A percentile compares a stretch with the other conserved stretches of the same genome.
Conservation (phyloP, 169 alveolate genomes). For the Perkinsus olseni region DNA sequence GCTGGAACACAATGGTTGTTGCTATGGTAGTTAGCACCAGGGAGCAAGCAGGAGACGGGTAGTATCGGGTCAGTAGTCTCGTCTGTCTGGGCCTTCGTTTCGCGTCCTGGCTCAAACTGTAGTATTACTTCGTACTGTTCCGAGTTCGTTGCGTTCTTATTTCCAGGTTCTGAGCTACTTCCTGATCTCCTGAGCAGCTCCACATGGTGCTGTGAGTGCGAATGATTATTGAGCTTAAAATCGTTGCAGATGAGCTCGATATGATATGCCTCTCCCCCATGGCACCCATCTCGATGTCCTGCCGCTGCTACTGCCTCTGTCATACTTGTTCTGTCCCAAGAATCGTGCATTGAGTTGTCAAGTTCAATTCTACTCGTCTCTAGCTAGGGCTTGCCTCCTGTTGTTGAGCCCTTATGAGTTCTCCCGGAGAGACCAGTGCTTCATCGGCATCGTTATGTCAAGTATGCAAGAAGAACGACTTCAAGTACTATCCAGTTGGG, state of each 20-base stretch:
- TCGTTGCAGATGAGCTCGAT: neutral
- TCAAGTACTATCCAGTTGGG: neutral
- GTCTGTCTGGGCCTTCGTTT: too few species aligned
- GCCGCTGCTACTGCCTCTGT: too few species aligned
- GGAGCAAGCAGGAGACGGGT: neutral
- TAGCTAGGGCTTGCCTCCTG: too few species aligned
- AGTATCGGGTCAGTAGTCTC: too few species aligned
- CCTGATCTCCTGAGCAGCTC: neutral
- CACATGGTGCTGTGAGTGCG: neutral
- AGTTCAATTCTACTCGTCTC: too few species aligned
- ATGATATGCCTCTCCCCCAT: neutral
- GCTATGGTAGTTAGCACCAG: neutral
- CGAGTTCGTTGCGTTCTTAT: too few species aligned
- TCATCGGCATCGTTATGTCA: neutral
- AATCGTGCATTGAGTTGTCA: too few species aligned
- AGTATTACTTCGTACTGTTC: too few species aligned
- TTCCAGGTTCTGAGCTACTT: neutral
- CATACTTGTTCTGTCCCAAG: too few species aligned
- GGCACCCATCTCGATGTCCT: neutral
- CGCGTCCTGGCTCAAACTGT: too few species aligned
- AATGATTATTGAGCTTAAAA: neutral
- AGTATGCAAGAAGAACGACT: neutral
- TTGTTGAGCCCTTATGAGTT: neutral
- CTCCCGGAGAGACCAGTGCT: neutral
- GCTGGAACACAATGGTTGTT: neutral